These are phyloP conservation scores for Nicotiana otophora DNA, from an alignment of 257 asterid genomes.

Conservation along the genomic window DNA sequence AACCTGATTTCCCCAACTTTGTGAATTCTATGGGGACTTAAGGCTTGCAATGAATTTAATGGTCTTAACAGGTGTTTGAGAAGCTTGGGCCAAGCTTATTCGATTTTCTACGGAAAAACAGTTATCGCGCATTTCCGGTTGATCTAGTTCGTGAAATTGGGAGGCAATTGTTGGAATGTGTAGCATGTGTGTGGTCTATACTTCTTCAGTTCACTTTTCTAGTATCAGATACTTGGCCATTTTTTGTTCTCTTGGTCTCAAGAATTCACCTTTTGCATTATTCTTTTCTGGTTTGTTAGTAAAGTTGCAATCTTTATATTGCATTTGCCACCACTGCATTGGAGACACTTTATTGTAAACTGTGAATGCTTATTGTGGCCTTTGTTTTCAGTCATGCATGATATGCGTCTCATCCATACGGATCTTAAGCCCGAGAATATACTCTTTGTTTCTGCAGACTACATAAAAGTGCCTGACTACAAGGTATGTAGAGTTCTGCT, in stretches of 20 bases:
- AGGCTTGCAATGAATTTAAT: conserved; percentile 35
- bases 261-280: background rate
- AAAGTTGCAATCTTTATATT: background rate
- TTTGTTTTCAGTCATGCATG: conserved; percentile 41
- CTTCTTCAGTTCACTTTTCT: conserved; percentile 11
- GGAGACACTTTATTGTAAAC: background rate
- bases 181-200: conserved; percentile 45
- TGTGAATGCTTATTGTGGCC: conserved; percentile 8
- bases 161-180: conserved; percentile 55
- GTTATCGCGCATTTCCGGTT: conserved; percentile 51
- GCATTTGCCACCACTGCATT: background rate
- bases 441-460: conserved; percentile 45
- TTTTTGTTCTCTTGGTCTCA: conserved; percentile 5
- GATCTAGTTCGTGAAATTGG: conserved; percentile 61
- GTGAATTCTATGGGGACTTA: conserved; percentile 29
- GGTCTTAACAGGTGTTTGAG: conserved; percentile 57
- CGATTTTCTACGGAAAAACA: conserved; percentile 55
- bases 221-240: conserved; percentile 12
- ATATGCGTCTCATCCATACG: conserved; percentile 49
- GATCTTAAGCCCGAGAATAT: conserved; percentile 56
- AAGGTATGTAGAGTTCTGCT: conserved; percentile 26
- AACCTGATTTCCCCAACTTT: conserved; percentile 26
- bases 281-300: conserved; percentile 5
- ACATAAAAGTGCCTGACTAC: conserved; percentile 38
- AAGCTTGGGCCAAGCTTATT: conserved; percentile 62